Percentiles rank a stretch among this genome's conserved stretches.
phyloP scores from a whole-genome alignment of 306 rosid species.

The Geum urbanum region DNA sequence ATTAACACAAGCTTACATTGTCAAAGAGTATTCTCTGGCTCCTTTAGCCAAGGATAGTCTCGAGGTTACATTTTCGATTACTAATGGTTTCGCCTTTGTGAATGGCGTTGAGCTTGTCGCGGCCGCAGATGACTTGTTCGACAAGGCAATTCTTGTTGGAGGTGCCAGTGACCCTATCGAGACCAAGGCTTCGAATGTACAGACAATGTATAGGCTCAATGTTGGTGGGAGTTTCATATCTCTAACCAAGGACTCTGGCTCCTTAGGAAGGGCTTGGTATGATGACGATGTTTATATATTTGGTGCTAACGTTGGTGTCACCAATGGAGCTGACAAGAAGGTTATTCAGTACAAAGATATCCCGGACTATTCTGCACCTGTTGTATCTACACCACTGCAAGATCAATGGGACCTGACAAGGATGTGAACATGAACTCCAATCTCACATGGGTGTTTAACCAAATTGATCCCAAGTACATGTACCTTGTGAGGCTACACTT shows the following conservation, averaged over 20 bases:
- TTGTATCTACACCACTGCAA: constrained; percentile 30
- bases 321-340: constrained; percentile 6
- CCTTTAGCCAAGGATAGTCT: constrained; percentile 19
- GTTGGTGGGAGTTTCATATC: constrained; percentile 42
- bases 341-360: constrained; percentile 27
- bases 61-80: constrained; percentile 34
- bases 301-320: constrained; percentile 38
- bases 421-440: constrained; percentile 26
- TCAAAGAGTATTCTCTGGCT: constrained; percentile 34
- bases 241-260: constrained; percentile 40
- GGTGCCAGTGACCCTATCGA: constrained; percentile 21
- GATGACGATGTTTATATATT: constrained; percentile 35
- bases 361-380: constrained; percentile 34
- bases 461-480: constrained; percentile 43
- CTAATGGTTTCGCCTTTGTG: constrained; percentile 37
- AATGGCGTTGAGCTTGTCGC: constrained; percentile 42
- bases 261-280: constrained; percentile 37
- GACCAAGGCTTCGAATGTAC: constrained; percentile 19
- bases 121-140: constrained; percentile 27
- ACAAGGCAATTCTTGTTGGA: constrained; percentile 26
- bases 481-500: constrained; percentile 48
- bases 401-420: constrained; percentile 39
- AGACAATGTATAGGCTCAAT: constrained; percentile 42
- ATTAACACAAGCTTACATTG: constrained; percentile 39
- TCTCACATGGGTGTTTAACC: constrained; percentile 44